These are phyloP conservation scores for Starmerella potacharoeniae DNA, from an alignment of 805 yeast species.

Conservation along the genomic window DNA sequence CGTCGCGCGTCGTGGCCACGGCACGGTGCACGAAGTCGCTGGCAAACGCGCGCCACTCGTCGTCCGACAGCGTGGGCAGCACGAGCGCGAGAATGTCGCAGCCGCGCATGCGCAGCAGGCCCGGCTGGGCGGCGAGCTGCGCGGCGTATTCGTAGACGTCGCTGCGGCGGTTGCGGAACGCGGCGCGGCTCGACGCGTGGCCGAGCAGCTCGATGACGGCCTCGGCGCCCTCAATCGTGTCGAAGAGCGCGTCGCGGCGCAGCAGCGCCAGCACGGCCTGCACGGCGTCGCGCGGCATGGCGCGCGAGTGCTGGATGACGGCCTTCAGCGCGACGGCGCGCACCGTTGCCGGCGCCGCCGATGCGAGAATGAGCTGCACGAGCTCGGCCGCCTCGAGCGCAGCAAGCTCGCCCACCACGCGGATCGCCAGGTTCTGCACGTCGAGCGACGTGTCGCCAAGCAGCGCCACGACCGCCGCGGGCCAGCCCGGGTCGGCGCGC, in stretches of 20 bases:
- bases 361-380: constrained; percentile 25
- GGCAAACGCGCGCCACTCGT: constrained; percentile 18
- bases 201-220: constrained; percentile 4
- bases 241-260: neutral
- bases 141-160: neutral
- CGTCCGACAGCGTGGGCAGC: constrained; percentile 18
- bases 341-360: constrained; percentile 18
- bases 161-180: neutral
- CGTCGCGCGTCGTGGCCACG: neutral
- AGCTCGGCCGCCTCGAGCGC: constrained; percentile 11
- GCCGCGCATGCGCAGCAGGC: constrained; percentile 5
- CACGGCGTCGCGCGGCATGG: constrained; percentile 14
- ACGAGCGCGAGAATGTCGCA: constrained; percentile 24
- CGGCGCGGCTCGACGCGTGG: neutral
- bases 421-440: constrained; percentile 64
- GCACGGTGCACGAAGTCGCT: neutral
- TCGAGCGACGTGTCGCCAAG: constrained; percentile 56
- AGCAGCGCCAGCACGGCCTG: neutral
- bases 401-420: constrained; percentile 38
- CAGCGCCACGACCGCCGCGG: constrained; percentile 33
- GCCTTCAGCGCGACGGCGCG: constrained; percentile 8
- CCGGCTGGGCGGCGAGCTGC: neutral
- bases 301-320: constrained; percentile 9
- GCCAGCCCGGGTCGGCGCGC: constrained; percentile 42
- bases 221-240: constrained; percentile 4